Evolutionary conservation across 805 yeast species (phyloP), one percentile per base, ranked within the genome.

Genomic region (Ogataea glucozyma): DNA sequence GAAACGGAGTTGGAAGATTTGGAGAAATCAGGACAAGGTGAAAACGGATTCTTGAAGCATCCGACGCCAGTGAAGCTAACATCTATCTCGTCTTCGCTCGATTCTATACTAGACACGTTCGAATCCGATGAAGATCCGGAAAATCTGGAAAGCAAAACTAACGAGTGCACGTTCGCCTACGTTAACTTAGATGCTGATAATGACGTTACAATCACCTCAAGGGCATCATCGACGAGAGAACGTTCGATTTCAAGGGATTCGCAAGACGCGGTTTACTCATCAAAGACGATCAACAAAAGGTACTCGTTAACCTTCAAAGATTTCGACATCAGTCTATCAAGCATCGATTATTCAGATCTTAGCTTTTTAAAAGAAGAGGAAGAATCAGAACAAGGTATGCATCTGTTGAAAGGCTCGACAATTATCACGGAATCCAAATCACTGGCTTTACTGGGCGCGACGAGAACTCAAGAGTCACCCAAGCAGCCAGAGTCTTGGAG

Each of bases 161-260:
- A 4, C 20, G 38, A 35, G 11, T 29, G 14, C 26, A 24, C 18
- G 12, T 2, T 4, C 9, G 22, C 34, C 5, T 43, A 46, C 20
- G 45, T 38, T 10, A 44, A 32, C n/a, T 14, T 26, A 11, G 43
- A 38, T 24, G 16, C 19, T 4, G 45, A 44, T 4, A 40, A 46
- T 12, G 43, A 40, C 11, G 31, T 30, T 17, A 51, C 53, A 1
- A 30, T 49, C 12, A 47, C 47, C 2, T 41, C 57, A 12, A 46
- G 72, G 12, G 55, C 65, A 3, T 31, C 71, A 31, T 70, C 74
- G 51, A 57, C 64, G 3, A 60, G 71, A 11, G 78, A 72, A 6
- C 73, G 71, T 30, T 65, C 72, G 14, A 71, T 69, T 42, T 76
- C 81, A 81, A 75, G 76, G 79, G 80, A 75, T 41, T 73, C 79